These are phyloP conservation scores for Boletus hoseneyae DNA, from an alignment of 1,284 basidiomycete species.

Conservation along the genomic window DNA sequence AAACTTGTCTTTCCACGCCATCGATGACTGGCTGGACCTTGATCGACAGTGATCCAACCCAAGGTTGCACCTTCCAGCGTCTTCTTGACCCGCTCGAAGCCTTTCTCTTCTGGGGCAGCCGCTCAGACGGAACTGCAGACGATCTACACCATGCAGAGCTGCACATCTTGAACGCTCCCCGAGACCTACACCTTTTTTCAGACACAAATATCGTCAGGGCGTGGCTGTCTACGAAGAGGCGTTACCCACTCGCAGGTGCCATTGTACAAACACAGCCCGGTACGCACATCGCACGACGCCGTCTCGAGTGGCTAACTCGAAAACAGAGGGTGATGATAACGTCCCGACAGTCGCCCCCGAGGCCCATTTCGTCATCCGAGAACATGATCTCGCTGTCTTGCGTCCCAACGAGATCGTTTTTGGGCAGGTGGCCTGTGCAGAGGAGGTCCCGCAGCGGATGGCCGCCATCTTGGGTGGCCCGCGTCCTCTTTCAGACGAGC, in stretches of 20 bases:
- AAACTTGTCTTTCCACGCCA: neutral
- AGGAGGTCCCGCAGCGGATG: slow-evolving; percentile 8
- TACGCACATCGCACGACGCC: neutral
- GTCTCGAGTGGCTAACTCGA: neutral
- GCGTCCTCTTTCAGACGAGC: slow-evolving; percentile 20
- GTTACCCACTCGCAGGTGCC: neutral
- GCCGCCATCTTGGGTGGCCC: slow-evolving; percentile 8
- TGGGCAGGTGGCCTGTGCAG: slow-evolving; percentile 3
- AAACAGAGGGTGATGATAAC: neutral
- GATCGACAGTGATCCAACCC: neutral
- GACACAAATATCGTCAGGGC: neutral
- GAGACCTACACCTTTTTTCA: neutral
- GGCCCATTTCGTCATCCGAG: slow-evolving; percentile 21
- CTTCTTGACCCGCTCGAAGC: neutral
- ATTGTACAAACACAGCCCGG: neutral
- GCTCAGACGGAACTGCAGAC: neutral
- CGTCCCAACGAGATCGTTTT: slow-evolving; percentile 14
- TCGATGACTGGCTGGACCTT: neutral
- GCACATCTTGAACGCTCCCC: neutral
- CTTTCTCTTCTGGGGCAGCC: neutral
- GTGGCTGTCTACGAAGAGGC: slow-evolving; percentile 1
- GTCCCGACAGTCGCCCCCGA: no score
- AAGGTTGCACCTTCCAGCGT: neutral
- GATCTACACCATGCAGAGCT: neutral
- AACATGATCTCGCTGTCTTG: slow-evolving; percentile 14